phyloP scores from a whole-genome alignment of 352 stramenopile genomes.

The Thalassiosira hispida region DNA sequence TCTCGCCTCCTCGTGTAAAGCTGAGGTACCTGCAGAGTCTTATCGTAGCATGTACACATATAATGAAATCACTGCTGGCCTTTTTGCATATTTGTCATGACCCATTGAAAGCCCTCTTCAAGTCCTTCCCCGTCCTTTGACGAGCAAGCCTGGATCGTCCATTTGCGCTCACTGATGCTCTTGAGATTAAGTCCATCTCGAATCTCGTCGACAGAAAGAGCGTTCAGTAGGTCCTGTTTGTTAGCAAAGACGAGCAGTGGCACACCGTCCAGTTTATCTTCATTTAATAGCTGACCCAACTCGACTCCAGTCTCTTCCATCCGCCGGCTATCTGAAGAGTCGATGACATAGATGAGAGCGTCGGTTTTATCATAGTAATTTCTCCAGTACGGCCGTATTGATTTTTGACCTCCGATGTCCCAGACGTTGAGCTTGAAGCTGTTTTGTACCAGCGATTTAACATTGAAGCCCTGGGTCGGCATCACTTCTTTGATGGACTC shows the following conservation, averaged over 20 bases:
- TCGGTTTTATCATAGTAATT: conserved; percentile 98
- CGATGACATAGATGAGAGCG: conserved; percentile 95
- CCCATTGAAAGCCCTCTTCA: conserved; percentile 39
- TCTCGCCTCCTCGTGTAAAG: too few species aligned
- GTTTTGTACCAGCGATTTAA: conserved; percentile 94
- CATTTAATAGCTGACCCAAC: conserved; percentile 91
- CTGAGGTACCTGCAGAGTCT: too few species aligned
- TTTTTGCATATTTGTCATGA: conserved; percentile 26
- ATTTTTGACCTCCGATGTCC: conserved; percentile 96
- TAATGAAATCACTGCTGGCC: too few species aligned
- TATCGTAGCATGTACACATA: too few species aligned
- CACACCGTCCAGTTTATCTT: conserved; percentile 93
- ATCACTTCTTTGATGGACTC: conserved; percentile 87
- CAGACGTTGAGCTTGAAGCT: conserved; percentile 98
- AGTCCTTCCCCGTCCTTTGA: conserved; percentile 33
- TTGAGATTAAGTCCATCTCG: conserved; percentile 88
- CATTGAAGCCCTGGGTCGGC: conserved; percentile 95
- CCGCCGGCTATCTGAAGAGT: conserved; percentile 90
- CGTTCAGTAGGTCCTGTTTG: conserved; percentile 95
- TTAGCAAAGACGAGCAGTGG: conserved; percentile 95
- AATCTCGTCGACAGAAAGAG: conserved; percentile 89
- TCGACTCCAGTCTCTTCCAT: conserved; percentile 94
- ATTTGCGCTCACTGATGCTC: conserved; percentile 27
- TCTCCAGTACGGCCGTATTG: conserved; percentile 96
- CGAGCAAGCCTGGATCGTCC: conserved; percentile 39